Evolutionary conservation across 306 rosid genomes (phyloP), one percentile per base, ranked within the genome.

Genomic region (Neltuma alba): DNA sequence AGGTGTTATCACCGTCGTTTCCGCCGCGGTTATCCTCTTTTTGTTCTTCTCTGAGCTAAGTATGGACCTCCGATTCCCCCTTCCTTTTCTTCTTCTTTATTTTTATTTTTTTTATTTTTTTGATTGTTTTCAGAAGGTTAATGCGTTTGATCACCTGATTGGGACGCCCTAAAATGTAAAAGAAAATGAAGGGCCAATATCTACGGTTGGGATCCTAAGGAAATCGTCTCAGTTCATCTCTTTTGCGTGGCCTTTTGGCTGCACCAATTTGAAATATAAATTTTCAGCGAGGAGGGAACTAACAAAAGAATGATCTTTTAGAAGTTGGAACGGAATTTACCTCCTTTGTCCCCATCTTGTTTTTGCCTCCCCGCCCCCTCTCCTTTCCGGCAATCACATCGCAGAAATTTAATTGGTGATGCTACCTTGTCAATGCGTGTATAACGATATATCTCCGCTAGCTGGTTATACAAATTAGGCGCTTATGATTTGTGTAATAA

Each of bases 31-130:
- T 75, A 90, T 92, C 88, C 88, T 94, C 70, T 88, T 92, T 74
- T 92, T 94, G 20, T 90, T 94, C 84, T 50, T 92, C 63, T 94
- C 98, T 36, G 98, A 94, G 92, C 92, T 94, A 82, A 71, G 98
- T 94, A 90, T 58, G 96, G 1, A 4, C 9, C 67, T 21, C 33
- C 28, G 60, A 50, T 73, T 3, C 30, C 2, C 34, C 6, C 25
- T 5, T n/a, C n/a, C n/a, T n/a, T n/a, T n/a, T n/a, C n/a, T n/a
- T 37, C 41, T 38, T 21, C 9, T 12, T 25, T 28, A 12, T 34
- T 15, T 20, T 72, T 0, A 0, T 9, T 25, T 52, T 54, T 25
- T 25, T 70, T 0, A 1, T 11, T 38, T 27, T 68, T 54, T 66
- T 33, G 48, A 36, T 61, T 68, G 28, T 44, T 62, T 58, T 31